These are phyloP conservation scores for Phialocephala sp. DNA, from an alignment of 2,329 filamentous ascomycete species.

Conservation along the genomic window DNA sequence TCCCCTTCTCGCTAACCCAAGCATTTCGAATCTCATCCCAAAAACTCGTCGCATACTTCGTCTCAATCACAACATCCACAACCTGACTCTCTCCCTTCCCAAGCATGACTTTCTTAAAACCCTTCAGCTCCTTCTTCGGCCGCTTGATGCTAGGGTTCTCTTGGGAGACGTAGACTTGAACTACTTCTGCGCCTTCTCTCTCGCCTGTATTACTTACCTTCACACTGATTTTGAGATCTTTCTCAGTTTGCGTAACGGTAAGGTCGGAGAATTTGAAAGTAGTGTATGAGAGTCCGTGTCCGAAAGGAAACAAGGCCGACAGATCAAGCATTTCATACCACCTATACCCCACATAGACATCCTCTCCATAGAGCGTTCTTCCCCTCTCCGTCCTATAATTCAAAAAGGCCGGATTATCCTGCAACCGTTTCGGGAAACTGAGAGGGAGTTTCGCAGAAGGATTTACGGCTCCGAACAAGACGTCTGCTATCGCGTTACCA, in stretches of 20 bases:
- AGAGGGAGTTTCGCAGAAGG: slow-evolving; percentile 78
- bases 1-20: slow-evolving; percentile 71
- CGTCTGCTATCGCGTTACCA: slow-evolving; percentile 79
- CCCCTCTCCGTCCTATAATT: slow-evolving; percentile 76
- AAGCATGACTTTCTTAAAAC: slow-evolving; percentile 68
- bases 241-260: slow-evolving; percentile 49
- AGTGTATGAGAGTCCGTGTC: slow-evolving; percentile 80
- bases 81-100: slow-evolving; percentile 62
- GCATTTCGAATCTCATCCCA: slow-evolving; percentile 71
- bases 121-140: slow-evolving; percentile 67
- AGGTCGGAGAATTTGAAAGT: slow-evolving; percentile 64
- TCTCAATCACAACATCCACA: slow-evolving; percentile 61
- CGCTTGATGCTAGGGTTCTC: slow-evolving; percentile 58
- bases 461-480: slow-evolving; percentile 76
- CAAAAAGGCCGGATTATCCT: slow-evolving; percentile 77
- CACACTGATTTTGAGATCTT: slow-evolving; percentile 53
- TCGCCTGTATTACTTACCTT: slow-evolving; percentile 69
- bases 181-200: slow-evolving; percentile 58
- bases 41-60: slow-evolving; percentile 71
- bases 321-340: slow-evolving; percentile 77
- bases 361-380: slow-evolving; percentile 77
- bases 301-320: slow-evolving; percentile 75
- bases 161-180: slow-evolving; percentile 62
- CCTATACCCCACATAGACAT: slow-evolving; percentile 80
- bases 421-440: slow-evolving; percentile 69